phyloP scores from a whole-genome alignment of 2,329 filamentous ascomycete species.

The Exophiala calicioides region DNA sequence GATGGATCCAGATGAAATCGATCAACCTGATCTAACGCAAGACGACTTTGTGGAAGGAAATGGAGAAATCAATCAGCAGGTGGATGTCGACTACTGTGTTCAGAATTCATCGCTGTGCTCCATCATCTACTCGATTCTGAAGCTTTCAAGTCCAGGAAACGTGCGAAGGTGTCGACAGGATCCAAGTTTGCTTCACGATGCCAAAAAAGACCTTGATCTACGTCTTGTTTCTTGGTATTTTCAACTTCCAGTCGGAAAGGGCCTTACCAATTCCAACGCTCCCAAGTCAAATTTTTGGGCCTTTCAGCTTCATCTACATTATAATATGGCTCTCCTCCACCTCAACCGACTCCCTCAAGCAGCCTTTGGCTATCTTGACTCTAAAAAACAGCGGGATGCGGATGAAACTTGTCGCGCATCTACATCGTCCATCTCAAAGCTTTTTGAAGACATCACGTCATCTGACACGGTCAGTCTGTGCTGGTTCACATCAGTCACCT shows the following conservation, averaged over 20 bases:
- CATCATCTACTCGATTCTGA: constrained; percentile 46
- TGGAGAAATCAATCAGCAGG: constrained; percentile 49
- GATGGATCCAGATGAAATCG: constrained; percentile 40
- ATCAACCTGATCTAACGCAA: constrained; percentile 50
- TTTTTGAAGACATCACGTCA: constrained; percentile 5
- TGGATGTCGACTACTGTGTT: constrained; percentile 49
- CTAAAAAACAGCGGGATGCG: background rate
- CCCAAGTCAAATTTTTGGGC: constrained; percentile 1
- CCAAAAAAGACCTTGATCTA: background rate
- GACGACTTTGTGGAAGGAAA: constrained; percentile 47
- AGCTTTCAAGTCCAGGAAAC: constrained; percentile 1
- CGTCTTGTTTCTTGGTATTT: constrained; percentile 11
- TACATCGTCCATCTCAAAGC: constrained; percentile 4
- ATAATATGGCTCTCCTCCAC: constrained; percentile 13
- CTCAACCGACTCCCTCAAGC: constrained; percentile 1
- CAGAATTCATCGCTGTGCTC: constrained; percentile 52
- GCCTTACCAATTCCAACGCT: background rate
- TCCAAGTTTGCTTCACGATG: background rate
- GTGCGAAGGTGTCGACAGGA: background rate
- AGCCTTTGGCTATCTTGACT: background rate
- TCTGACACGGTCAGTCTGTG: constrained; percentile 1
- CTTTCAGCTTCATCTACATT: constrained; percentile 18
- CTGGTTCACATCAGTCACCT: constrained; percentile 3
- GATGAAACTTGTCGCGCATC: background rate
- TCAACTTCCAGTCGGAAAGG: background rate